These are phyloP conservation scores for Penicillium mononematosum DNA, from an alignment of 495 filamentous ascomycete genomes.

Conservation along the genomic window DNA sequence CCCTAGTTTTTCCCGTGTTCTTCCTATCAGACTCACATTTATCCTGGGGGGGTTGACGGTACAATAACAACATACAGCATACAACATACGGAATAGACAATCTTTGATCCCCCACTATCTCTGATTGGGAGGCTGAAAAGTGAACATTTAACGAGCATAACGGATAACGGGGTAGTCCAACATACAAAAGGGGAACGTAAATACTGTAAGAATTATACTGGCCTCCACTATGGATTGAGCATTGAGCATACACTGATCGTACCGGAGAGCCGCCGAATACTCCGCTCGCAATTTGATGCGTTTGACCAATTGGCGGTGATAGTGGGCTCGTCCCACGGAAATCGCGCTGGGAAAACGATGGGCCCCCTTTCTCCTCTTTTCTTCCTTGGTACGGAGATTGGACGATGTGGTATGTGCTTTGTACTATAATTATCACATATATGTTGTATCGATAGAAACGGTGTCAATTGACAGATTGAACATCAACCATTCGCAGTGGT, in stretches of 20 bases:
- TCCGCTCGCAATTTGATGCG: constrained; percentile 18
- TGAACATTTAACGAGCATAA: not conserved
- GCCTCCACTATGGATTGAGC: not conserved
- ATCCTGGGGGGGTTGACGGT: not conserved
- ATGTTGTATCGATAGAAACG: no score
- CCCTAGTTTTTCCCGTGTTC: constrained; percentile 12
- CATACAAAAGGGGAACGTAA: not conserved
- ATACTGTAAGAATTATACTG: not conserved
- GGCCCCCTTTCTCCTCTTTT: constrained; percentile 17
- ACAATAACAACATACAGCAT: no score
- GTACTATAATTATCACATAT: constrained; percentile 7
- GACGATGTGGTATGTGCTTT: constrained; percentile 1
- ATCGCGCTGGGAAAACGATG: constrained; percentile 5
- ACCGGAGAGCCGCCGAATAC: constrained; percentile 32
- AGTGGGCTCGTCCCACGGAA: not conserved
- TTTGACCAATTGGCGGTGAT: constrained; percentile 1
- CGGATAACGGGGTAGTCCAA: no score
- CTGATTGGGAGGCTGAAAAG: not conserved
- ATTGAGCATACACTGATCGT: not conserved
- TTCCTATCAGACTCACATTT: constrained; percentile 19
- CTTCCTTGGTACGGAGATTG: constrained; percentile 11
- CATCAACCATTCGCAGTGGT: not conserved
- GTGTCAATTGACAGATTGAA: not conserved
- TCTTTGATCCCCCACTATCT: not conserved
- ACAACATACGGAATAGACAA: not conserved